Percentiles rank a stretch among this genome's conserved stretches.
Conservation (phyloP, 2,329 filamentous ascomycete genomes). For the Pestalotiopsis sp. region DNA sequence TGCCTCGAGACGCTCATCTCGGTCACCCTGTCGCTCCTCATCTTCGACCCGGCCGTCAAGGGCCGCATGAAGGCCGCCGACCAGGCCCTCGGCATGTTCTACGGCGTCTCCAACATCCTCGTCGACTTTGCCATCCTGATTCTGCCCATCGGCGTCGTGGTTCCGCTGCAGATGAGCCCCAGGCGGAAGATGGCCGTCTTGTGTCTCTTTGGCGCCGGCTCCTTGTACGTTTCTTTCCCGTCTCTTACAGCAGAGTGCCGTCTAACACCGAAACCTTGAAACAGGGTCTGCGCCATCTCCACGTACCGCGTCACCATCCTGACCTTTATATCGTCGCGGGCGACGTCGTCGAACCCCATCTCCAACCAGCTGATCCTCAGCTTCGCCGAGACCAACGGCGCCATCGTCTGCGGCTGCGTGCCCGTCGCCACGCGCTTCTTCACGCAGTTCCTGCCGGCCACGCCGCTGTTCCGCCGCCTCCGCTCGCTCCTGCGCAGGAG, state of each 20-base stretch:
- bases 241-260: background rate
- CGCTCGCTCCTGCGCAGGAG: background rate
- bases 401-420: slow-evolving; percentile 12
- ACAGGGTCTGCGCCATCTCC: slow-evolving; percentile 12
- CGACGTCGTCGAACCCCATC: background rate
- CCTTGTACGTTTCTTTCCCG: slow-evolving; percentile 9
- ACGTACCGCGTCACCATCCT: slow-evolving; percentile 8
- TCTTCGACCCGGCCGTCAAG: background rate
- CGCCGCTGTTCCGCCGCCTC: background rate
- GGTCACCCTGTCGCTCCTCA: background rate
- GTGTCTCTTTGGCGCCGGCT: slow-evolving; percentile 6
- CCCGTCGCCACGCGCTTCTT: slow-evolving; percentile 12
- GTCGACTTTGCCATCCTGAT: slow-evolving; percentile 11
- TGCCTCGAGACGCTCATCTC: background rate
- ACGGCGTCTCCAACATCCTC: slow-evolving; percentile 12
- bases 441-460: slow-evolving; percentile 7
- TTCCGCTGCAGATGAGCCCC: slow-evolving; percentile 10
- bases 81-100: slow-evolving; percentile 16
- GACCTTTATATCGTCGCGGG: slow-evolving; percentile 3
- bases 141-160: slow-evolving; percentile 6
- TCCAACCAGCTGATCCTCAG: slow-evolving; percentile 4
- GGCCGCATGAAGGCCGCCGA: slow-evolving; percentile 4
- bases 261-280: background rate
- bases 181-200: slow-evolving; percentile 8
- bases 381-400: slow-evolving; percentile 15